These are phyloP conservation scores for Collybiopsis luxurians DNA, from an alignment of 768 basidiomycete genomes.

Conservation along the genomic window DNA sequence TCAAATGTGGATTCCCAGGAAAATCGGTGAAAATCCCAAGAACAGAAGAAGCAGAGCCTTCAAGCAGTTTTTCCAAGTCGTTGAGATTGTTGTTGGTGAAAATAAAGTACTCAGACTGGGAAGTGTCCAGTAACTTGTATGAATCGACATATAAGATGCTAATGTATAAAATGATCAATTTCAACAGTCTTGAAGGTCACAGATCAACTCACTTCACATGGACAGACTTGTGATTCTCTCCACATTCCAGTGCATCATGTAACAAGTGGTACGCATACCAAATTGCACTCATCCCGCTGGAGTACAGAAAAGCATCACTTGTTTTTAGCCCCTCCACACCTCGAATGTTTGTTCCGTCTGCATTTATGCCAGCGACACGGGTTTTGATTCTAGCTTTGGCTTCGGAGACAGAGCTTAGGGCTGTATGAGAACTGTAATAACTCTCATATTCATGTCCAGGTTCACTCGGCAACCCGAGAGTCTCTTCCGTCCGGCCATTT, in stretches of 20 bases:
- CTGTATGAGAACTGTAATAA: neutral
- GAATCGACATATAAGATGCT: conserved; percentile 97
- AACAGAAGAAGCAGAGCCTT: conserved; percentile 46
- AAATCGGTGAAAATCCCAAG: conserved; percentile 90
- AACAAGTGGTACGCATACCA: conserved; percentile 83
- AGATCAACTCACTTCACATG: conserved; percentile 50
- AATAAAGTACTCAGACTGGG: conserved; percentile 93
- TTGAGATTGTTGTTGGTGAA: conserved; percentile 82
- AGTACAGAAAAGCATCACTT: conserved; percentile 84
- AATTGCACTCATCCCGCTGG: conserved; percentile 92
- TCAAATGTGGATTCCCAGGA: conserved; percentile 91
- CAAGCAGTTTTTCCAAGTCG: conserved; percentile 62
- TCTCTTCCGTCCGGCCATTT: conserved; percentile 42
- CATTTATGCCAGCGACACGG: neutral
- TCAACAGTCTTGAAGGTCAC: neutral
- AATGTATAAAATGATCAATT: neutral
- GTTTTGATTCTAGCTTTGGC: neutral
- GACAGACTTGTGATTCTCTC: conserved; percentile 57
- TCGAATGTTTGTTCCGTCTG: conserved; percentile 36
- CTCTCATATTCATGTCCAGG: neutral
- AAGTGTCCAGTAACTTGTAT: conserved; percentile 89
- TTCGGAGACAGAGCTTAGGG: neutral
- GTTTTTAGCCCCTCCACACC: conserved; percentile 76
- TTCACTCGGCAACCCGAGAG: conserved; percentile 40
- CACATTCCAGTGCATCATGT: conserved; percentile 49